These are phyloP conservation scores for Podospora pseudopauciseta DNA, from an alignment of 495 filamentous ascomycete genomes.

Conservation along the genomic window DNA sequence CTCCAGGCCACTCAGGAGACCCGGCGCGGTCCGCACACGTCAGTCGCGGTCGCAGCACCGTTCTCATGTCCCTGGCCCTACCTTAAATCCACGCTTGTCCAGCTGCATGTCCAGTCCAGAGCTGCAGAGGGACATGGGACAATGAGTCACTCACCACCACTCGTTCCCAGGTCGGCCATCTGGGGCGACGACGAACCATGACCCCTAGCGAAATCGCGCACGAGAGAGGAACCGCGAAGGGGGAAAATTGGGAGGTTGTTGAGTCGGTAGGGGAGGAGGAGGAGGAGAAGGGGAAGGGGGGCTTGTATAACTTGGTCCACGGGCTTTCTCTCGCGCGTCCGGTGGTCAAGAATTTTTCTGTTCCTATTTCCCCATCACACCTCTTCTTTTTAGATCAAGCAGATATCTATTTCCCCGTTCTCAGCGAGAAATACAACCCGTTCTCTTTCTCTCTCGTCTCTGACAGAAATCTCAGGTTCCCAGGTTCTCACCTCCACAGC, in stretches of 20 bases:
- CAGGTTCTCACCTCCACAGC: not conserved
- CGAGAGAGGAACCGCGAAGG: not conserved
- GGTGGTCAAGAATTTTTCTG: slow-evolving; percentile 9
- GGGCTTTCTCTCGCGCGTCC: slow-evolving; percentile 4
- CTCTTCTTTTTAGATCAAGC: not conserved
- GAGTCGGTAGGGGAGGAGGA: not conserved
- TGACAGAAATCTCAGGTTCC: not conserved
- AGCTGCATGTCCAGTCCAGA: slow-evolving; percentile 19
- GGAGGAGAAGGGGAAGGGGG: not conserved
- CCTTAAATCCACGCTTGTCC: slow-evolving; percentile 10
- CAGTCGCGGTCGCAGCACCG: slow-evolving; percentile 23
- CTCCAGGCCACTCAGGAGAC: slow-evolving; percentile 25
- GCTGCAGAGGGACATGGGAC: slow-evolving; percentile 19
- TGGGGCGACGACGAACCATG: slow-evolving; percentile 20
- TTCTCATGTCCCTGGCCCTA: slow-evolving; percentile 2
- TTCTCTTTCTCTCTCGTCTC: not conserved
- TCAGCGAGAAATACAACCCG: too few relatives aligned
- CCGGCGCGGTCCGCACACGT: slow-evolving; percentile 29
- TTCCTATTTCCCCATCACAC: slow-evolving; percentile 13
- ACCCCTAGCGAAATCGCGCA: slow-evolving; percentile 20
- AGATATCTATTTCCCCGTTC: not conserved
- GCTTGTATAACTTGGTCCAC: slow-evolving; percentile 3
- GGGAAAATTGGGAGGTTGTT: slow-evolving; percentile 3
- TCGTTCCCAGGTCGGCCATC: slow-evolving; percentile 22
- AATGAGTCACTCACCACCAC: slow-evolving; percentile 33